Conservation (phyloP, 768 basidiomycete species). For the Crassisporium funariophilum region DNA sequence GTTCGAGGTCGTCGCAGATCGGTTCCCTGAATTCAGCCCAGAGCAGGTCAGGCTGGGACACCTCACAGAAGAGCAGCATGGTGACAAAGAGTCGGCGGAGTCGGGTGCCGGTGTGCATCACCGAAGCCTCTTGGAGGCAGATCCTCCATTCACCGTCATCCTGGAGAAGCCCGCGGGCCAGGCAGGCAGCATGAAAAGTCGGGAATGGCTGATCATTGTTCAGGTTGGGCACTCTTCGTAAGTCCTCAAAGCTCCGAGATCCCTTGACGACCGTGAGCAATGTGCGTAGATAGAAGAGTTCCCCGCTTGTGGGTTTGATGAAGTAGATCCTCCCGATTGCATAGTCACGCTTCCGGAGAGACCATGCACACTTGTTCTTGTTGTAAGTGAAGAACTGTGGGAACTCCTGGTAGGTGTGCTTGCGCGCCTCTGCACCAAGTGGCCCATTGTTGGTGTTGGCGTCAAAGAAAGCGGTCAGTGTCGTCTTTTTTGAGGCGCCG, state of each 20-base stretch:
- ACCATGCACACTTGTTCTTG: conserved; percentile 27
- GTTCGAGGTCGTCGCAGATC: conserved; percentile 44
- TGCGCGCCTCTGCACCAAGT: conserved; percentile 17
- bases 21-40: conserved; percentile 37
- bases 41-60: conserved; percentile 32
- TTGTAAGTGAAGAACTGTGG: conserved; percentile 22
- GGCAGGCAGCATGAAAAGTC: conserved; percentile 43
- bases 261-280: conserved; percentile 43
- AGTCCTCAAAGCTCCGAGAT: conserved; percentile 27
- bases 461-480: conserved; percentile 31
- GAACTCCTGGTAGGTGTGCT: conserved; percentile 39
- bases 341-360: conserved; percentile 22
- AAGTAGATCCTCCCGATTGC: conserved; percentile 46
- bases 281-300: conserved; percentile 42
- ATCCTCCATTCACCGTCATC: conserved; percentile 48
- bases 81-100: conserved; percentile 41
- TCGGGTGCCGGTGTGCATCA: conserved; percentile 37
- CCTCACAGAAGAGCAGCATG: conserved; percentile 33
- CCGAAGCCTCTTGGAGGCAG: conserved; percentile 36
- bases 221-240: conserved; percentile 20
- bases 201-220: conserved; percentile 18
- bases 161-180: conserved; percentile 43
- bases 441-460: conserved; percentile 17
- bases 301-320: conserved; percentile 36
- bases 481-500: conserved; percentile 27